Conservation (phyloP, 768 basidiomycete genomes). For the Mycena floridula region DNA sequence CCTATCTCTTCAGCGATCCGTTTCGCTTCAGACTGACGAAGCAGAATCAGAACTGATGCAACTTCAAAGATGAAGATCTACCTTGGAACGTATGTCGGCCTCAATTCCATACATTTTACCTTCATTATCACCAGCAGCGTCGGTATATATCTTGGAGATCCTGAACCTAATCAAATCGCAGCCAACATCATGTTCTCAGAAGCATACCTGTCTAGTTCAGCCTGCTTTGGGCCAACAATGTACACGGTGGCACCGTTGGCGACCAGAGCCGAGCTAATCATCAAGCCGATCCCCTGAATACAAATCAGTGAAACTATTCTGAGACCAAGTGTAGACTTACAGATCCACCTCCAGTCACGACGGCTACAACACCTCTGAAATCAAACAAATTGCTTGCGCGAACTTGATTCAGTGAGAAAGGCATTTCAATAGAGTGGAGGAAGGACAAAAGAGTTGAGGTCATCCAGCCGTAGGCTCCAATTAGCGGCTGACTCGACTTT, state of each 20-base stretch:
- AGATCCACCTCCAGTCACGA: conserved; percentile 39
- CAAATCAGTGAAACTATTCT: not conserved
- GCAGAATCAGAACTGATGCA: not conserved
- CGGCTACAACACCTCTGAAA: conserved; percentile 35
- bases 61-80: conserved; percentile 5
- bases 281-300: conserved; percentile 40
- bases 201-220: conserved; percentile 30
- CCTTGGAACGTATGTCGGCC: conserved; percentile 37
- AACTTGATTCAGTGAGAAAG: conserved; percentile 29
- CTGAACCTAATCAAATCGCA: conserved; percentile 12
- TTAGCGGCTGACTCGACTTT: too few relatives aligned
- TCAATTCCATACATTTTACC: conserved; percentile 30
- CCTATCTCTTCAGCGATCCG: conserved; percentile 34
- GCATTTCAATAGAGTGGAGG: too few relatives aligned
- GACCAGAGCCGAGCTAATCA: conserved; percentile 40
- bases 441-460: too few relatives aligned
- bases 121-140: conserved; percentile 21
- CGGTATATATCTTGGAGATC: conserved; percentile 29
- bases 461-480: too few relatives aligned
- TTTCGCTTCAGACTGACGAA: conserved; percentile 31
- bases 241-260: conserved; percentile 46
- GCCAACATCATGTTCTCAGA: not conserved
- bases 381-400: conserved; percentile 34
- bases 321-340: too few relatives aligned
- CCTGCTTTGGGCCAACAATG: conserved; percentile 37